Evolutionary conservation across 257 asterid species (phyloP).

Genomic region (Petunia secreta): DNA sequence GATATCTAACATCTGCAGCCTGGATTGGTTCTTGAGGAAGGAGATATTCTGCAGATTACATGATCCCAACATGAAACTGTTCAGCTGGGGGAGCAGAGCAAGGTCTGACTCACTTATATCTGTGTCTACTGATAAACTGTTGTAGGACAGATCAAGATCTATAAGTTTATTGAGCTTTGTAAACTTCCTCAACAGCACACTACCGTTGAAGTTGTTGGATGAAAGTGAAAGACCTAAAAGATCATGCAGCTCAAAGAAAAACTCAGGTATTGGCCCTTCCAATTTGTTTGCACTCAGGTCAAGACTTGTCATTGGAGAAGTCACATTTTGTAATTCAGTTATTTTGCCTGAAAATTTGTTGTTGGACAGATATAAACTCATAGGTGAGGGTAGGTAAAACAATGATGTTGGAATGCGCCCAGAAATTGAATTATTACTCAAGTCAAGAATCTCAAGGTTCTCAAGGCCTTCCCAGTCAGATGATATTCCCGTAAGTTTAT

Average conservation of each 20-base stretch:
- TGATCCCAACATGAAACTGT: constrained; percentile 41
- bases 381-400: constrained; percentile 41
- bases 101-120: constrained; percentile 10
- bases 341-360: constrained; percentile 57
- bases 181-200: constrained; percentile 24
- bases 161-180: constrained; percentile 17
- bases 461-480: constrained; percentile 49
- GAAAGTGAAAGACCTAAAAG: constrained; percentile 20
- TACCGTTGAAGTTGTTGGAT: constrained; percentile 27
- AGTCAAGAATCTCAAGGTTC: constrained; percentile 42
- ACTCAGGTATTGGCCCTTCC: constrained; percentile 29
- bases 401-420: constrained; percentile 59
- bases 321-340: constrained; percentile 37
- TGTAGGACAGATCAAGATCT: constrained; percentile 22
- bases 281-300: constrained; percentile 25
- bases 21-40: constrained; percentile 38
- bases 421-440: constrained; percentile 48
- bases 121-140: constrained; percentile 29
- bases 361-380: constrained; percentile 36
- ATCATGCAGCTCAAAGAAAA: constrained; percentile 13
- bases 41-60: constrained; percentile 55
- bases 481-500: constrained; percentile 45
- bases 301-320: constrained; percentile 30
- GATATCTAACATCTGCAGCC: constrained; percentile 32
- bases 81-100: constrained; percentile 33